phyloP scores from a whole-genome alignment of 2,329 filamentous ascomycete species.

The Botrytis galanthina region DNA sequence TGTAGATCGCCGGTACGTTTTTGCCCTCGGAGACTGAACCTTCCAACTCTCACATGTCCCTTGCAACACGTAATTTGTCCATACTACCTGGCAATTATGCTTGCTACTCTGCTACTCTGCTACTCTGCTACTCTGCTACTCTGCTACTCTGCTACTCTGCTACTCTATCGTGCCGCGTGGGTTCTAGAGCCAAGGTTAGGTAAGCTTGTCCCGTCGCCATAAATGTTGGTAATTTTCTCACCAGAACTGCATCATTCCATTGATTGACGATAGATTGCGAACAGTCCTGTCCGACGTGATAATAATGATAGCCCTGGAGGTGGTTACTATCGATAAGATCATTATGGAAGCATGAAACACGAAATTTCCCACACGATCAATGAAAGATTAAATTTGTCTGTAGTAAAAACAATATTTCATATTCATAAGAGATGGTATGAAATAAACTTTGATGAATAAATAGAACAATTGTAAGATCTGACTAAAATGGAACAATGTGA shows the following conservation, averaged over 20 bases:
- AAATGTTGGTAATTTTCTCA: not conserved
- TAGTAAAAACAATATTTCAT: not conserved
- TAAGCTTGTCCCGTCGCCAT: not conserved
- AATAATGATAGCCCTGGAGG: not conserved
- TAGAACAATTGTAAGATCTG: not conserved
- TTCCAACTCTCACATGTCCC: not conserved
- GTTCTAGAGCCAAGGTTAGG: not conserved
- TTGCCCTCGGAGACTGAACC: not conserved
- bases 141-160: too few relatives aligned
- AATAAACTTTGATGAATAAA: not conserved
- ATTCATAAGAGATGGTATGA: not conserved
- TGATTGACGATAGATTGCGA: not conserved
- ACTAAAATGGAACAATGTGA: constrained; percentile 10
- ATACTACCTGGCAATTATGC: not conserved
- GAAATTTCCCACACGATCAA: not conserved
- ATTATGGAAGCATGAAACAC: not conserved
- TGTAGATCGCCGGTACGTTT: constrained; percentile 4
- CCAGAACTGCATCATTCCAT: not conserved
- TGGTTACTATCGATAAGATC: not conserved
- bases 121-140: too few relatives aligned
- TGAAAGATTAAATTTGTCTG: not conserved
- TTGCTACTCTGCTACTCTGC: not conserved
- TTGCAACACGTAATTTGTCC: not conserved
- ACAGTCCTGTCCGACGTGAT: not conserved
- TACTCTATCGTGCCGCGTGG: not conserved